A percentile compares a stretch with the other conserved stretches of the same genome.
These are phyloP conservation scores for Microglena sp. DNA, from an alignment of 139 green algal genomes.

Conservation along the genomic window DNA sequence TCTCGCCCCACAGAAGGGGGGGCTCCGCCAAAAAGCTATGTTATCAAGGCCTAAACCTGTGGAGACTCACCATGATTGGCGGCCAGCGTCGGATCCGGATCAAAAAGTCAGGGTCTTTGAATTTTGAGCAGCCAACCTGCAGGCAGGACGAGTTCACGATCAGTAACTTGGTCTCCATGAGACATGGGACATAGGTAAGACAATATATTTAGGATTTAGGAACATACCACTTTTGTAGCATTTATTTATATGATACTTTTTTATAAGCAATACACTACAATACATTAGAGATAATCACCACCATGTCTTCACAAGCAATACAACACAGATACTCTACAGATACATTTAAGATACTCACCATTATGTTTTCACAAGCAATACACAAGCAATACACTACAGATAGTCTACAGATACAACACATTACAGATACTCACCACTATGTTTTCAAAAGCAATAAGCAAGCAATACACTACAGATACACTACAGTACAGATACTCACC, in stretches of 20 bases:
- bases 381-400: not conserved
- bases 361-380: constrained; percentile 59
- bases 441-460: not conserved
- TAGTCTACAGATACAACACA: not conserved
- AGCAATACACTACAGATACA: not conserved
- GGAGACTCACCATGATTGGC: constrained; percentile 61
- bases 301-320: not conserved
- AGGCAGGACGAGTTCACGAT: too few species aligned
- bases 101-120: constrained; percentile 70
- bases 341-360: constrained; percentile 6
- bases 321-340: not conserved
- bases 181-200: too few species aligned
- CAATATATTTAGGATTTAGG: too few species aligned
- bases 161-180: too few species aligned
- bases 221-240: constrained; percentile 10
- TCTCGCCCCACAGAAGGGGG: too few species aligned
- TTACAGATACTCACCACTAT: not conserved
- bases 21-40: too few species aligned
- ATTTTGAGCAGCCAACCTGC: constrained; percentile 60
- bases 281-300: not conserved
- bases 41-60: too few species aligned
- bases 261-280: not conserved
- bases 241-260: not conserved
- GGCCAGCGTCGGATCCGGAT: constrained; percentile 59
- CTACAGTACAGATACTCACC: not conserved